Conservation (phyloP, 2,329 filamentous ascomycete species). For the Aureobasidium melanogenum region DNA sequence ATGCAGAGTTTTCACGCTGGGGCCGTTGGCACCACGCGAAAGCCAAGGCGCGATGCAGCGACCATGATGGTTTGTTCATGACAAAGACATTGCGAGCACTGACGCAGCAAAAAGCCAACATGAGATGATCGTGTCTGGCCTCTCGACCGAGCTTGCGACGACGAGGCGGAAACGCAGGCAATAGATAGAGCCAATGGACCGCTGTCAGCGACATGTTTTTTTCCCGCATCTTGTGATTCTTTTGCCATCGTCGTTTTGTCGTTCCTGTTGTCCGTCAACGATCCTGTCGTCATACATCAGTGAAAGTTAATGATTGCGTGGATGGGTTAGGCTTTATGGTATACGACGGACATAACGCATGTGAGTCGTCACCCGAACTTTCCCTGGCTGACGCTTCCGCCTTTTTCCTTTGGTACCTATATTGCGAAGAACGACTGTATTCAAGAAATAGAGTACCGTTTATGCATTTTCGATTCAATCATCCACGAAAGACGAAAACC, state of each 20-base stretch:
- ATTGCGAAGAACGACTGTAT: background rate
- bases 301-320: background rate
- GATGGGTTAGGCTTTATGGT: background rate
- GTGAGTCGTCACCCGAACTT: background rate
- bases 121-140: background rate
- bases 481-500: background rate
- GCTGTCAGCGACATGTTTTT: background rate
- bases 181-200: background rate
- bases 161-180: background rate
- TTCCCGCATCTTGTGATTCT: background rate
- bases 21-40: background rate
- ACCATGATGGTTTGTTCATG: background rate
- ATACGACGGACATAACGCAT: background rate
- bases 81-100: slow-evolving; percentile 1
- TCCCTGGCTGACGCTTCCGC: background rate
- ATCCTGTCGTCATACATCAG: background rate
- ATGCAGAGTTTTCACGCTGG: slow-evolving; percentile 7
- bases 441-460: background rate
- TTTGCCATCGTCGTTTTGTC: background rate
- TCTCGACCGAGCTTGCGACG: slow-evolving; percentile 4
- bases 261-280: background rate
- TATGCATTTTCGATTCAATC: background rate
- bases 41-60: background rate
- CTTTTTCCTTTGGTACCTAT: background rate
- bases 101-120: background rate